phyloP scores from a whole-genome alignment of 2,329 filamentous ascomycete genomes.

The Beauveria bassiana region DNA sequence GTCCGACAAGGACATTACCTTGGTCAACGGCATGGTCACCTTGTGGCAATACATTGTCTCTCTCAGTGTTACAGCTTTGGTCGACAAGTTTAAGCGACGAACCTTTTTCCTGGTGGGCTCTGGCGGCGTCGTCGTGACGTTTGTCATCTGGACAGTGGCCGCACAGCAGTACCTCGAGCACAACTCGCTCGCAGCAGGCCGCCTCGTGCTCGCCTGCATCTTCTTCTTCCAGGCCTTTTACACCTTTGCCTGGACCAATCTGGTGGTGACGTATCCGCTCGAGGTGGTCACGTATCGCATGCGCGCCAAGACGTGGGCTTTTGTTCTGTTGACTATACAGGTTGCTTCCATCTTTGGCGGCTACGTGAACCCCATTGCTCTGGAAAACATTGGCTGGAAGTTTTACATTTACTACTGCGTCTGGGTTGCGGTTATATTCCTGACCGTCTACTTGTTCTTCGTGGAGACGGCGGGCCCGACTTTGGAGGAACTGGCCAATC shows the following conservation, averaged over 20 bases:
- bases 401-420: constrained; percentile 35
- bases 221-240: constrained; percentile 36
- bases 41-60: constrained; percentile 36
- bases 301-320: constrained; percentile 34
- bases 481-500: constrained; percentile 26
- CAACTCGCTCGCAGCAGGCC: constrained; percentile 23
- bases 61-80: constrained; percentile 27
- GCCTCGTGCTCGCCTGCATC: constrained; percentile 32
- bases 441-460: constrained; percentile 33
- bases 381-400: constrained; percentile 31
- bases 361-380: constrained; percentile 32
- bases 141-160: constrained; percentile 32
- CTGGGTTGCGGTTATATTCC: constrained; percentile 29
- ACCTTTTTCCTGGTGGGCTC: constrained; percentile 32
- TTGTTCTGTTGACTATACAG: constrained; percentile 32
- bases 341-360: constrained; percentile 29
- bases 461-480: constrained; percentile 30
- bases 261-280: constrained; percentile 35
- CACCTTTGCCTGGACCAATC: constrained; percentile 34
- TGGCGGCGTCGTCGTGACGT: constrained; percentile 29
- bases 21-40: constrained; percentile 34
- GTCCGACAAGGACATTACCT: constrained; percentile 29
- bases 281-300: constrained; percentile 35
- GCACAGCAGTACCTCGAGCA: constrained; percentile 29
- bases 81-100: constrained; percentile 30